Evolutionary conservation across 768 basidiomycete species (phyloP).

Genomic region (Suillus discolor): DNA sequence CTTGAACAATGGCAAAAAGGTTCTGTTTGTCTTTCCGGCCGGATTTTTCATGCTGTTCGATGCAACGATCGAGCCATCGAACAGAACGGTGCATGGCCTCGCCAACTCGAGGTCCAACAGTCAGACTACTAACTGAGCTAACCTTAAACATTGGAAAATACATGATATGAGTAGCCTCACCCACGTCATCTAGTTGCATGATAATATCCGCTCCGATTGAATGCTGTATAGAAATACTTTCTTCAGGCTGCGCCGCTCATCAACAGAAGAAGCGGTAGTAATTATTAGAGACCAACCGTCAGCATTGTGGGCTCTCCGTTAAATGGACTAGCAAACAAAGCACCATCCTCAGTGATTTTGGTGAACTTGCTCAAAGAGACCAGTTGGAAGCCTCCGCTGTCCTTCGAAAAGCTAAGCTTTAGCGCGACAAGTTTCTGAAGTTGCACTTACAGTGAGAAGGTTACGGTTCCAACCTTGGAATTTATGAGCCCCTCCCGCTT

Average conservation of each 20-base stretch:
- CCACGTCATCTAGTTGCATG: constrained; percentile 93
- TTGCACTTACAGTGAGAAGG: constrained; percentile 68
- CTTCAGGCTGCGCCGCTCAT: constrained; percentile 65
- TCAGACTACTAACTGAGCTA: constrained; percentile 71
- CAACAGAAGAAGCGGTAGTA: constrained; percentile 10
- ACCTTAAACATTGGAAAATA: constrained; percentile 10
- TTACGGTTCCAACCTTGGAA: constrained; percentile 91
- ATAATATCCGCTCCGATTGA: constrained; percentile 92
- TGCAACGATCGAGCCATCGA: constrained; percentile 90
- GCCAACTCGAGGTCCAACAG: constrained; percentile 75
- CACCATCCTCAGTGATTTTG: constrained; percentile 86
- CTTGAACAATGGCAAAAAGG: constrained; percentile 91
- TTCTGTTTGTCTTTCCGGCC: constrained; percentile 73
- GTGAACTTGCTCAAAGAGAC: constrained; percentile 85
- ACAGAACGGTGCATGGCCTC: constrained; percentile 91
- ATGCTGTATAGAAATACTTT: constrained; percentile 90
- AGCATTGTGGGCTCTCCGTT: constrained; percentile 87
- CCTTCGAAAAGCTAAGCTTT: constrained; percentile 42
- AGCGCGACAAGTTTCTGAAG: constrained; percentile 7
- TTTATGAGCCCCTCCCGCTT: constrained; percentile 83
- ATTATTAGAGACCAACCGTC: constrained; percentile 52
- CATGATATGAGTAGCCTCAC: constrained; percentile 42
- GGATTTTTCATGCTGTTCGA: constrained; percentile 68
- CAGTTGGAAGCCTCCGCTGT: constrained; percentile 89
- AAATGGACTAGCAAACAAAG: constrained; percentile 83